phyloP scores from a whole-genome alignment of 768 basidiomycete genomes.

The Clavulina sp. region DNA sequence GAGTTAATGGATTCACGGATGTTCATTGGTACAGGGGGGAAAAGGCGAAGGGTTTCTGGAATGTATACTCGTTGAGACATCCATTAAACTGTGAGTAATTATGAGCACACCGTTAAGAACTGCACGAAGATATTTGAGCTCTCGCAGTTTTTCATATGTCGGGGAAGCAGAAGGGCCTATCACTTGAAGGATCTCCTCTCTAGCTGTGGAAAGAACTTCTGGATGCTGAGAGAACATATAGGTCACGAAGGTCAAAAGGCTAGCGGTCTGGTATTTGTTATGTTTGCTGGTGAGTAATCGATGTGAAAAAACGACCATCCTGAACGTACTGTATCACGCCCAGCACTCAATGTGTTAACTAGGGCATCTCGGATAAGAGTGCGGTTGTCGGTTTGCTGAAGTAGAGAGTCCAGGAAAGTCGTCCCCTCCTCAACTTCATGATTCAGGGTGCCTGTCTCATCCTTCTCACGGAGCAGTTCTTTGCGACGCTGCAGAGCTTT shows the following conservation, averaged over 20 bases:
- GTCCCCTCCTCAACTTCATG: constrained; percentile 24
- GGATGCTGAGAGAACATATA: constrained; percentile 41
- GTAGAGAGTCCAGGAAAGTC: not conserved
- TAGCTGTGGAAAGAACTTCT: constrained; percentile 26
- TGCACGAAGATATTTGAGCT: constrained; percentile 31
- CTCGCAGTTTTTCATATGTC: constrained; percentile 14
- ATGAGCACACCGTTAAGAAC: constrained; percentile 35
- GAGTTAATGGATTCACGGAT: constrained; percentile 23
- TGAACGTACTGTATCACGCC: constrained; percentile 60
- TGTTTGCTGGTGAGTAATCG: constrained; percentile 19
- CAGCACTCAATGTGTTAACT: constrained; percentile 57
- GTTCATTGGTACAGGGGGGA: constrained; percentile 64
- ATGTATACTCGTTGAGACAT: constrained; percentile 20
- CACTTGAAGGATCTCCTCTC: constrained; percentile 36
- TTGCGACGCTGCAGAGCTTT: not conserved
- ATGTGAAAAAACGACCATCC: constrained; percentile 18
- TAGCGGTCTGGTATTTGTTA: constrained; percentile 22
- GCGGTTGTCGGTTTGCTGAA: constrained; percentile 22
- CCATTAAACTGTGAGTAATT: not conserved
- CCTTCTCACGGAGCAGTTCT: constrained; percentile 9
- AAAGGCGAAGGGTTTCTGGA: constrained; percentile 62
- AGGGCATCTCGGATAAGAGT: constrained; percentile 58
- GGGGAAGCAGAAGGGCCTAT: constrained; percentile 14
- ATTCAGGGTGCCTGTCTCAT: constrained; percentile 17
- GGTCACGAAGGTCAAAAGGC: constrained; percentile 32